Evolutionary conservation across 768 basidiomycete species (phyloP).

Genomic region (Myochromella boudieri): DNA sequence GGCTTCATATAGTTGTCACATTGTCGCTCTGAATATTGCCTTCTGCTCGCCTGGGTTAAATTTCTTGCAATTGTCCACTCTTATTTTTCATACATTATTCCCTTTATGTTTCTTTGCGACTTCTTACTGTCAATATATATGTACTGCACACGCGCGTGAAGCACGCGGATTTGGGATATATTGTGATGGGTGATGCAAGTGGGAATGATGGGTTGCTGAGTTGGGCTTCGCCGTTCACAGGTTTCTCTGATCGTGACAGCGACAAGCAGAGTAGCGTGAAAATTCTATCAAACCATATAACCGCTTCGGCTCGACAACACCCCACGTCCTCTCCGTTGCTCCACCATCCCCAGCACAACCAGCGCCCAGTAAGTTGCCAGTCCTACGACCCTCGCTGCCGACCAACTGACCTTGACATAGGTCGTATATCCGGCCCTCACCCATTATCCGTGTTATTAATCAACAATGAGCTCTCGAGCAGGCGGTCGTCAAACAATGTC

Average conservation of each 20-base stretch:
- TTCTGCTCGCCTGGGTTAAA: neutral
- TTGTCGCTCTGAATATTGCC: constrained; percentile 5
- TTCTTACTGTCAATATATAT: constrained; percentile 9
- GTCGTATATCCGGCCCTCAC: constrained; percentile 1
- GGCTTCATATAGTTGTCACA: no score
- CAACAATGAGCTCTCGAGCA: constrained; percentile 56
- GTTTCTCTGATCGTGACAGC: constrained; percentile 18
- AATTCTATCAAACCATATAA: constrained; percentile 13
- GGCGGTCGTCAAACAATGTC: constrained; percentile 88
- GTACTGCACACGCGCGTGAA: constrained; percentile 12
- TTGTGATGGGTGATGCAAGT: constrained; percentile 4
- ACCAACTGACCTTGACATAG: neutral
- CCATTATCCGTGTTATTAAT: constrained; percentile 15
- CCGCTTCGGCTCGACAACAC: constrained; percentile 1
- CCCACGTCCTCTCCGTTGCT: neutral
- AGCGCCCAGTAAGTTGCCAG: constrained; percentile 1
- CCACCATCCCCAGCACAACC: neutral
- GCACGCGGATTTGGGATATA: constrained; percentile 7
- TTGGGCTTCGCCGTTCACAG: constrained; percentile 19
- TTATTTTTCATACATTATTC: constrained; percentile 13
- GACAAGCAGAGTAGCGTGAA: constrained; percentile 15
- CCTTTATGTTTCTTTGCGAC: constrained; percentile 4
- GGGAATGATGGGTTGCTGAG: constrained; percentile 17
- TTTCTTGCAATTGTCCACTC: neutral
- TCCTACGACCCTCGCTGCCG: no score